Percentiles rank a stretch among this genome's conserved stretches.
Evolutionary conservation across 257 asterid genomes (phyloP).

Genomic region (Marsdenia floribunda): DNA sequence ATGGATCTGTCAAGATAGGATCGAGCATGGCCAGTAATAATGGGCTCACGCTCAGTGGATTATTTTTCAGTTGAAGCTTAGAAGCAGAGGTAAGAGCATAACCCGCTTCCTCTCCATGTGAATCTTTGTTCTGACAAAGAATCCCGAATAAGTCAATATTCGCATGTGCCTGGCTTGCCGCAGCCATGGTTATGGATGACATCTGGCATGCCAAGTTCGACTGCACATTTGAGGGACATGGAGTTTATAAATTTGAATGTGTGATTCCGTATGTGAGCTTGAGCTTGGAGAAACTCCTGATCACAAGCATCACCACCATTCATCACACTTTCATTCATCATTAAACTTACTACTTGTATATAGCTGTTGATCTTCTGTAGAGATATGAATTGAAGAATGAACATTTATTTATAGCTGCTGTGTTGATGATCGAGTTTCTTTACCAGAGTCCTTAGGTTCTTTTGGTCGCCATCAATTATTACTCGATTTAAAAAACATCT

Average conservation of each 20-base stretch:
- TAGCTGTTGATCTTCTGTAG: no score
- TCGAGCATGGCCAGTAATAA: constrained; percentile 7
- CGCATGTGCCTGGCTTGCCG: constrained; percentile 18
- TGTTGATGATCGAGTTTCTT: no score
- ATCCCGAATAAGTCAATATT: constrained; percentile 12
- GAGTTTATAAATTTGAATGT: constrained; percentile 17
- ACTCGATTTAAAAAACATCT: no score
- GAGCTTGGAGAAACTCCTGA: constrained; percentile 16
- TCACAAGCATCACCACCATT: not conserved
- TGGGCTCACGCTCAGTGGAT: constrained; percentile 1
- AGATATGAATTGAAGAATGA: no score
- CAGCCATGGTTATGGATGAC: constrained; percentile 7
- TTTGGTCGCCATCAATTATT: no score
- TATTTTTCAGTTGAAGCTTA: not conserved
- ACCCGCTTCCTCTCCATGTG: no score
- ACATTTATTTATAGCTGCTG: no score
- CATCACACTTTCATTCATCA: no score
- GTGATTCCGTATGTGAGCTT: constrained; percentile 25
- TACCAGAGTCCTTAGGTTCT: no score
- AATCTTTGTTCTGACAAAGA: not conserved
- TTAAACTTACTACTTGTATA: no score
- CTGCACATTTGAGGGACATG: constrained; percentile 22
- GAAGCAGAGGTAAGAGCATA: no score
- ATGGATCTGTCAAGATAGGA: constrained; percentile 2
- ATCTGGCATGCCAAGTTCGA: constrained; percentile 22